phyloP scores from a whole-genome alignment of 352 stramenopile species.

The Globisporangium perplexum region DNA sequence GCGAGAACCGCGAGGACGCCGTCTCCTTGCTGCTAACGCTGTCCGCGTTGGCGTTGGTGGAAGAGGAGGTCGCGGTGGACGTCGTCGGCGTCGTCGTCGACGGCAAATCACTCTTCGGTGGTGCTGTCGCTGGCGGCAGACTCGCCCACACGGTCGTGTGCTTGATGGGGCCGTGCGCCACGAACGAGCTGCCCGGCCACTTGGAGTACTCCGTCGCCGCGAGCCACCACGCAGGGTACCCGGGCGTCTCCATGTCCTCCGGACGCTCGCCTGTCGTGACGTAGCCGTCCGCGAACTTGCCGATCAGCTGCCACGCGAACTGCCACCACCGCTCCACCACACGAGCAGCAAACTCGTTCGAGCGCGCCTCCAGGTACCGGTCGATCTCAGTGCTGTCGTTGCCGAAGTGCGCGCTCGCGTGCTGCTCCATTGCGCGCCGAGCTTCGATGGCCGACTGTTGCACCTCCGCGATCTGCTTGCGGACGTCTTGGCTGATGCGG shows the following conservation, averaged over 20 bases:
- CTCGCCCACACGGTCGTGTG: conserved; percentile 8
- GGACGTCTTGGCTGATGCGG: conserved; percentile 41
- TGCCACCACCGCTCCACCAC: conserved; percentile 46
- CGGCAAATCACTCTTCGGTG: not conserved
- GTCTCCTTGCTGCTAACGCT: conserved; percentile 1
- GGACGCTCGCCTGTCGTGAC: conserved; percentile 40
- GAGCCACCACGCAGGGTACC: conserved; percentile 50
- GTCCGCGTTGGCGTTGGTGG: not conserved
- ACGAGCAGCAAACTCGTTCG: conserved; percentile 35
- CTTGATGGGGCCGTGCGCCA: conserved; percentile 16
- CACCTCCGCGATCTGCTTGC: conserved; percentile 20
- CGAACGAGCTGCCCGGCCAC: conserved; percentile 40
- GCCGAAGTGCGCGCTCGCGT: conserved; percentile 11
- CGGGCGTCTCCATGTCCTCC: conserved; percentile 32
- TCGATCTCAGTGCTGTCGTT: conserved; percentile 11
- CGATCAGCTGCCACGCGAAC: conserved; percentile 42
- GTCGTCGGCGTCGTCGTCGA: not conserved
- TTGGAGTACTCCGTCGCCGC: conserved; percentile 27
- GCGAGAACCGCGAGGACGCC: not conserved
- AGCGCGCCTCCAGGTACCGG: conserved; percentile 21
- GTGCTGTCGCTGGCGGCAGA: not conserved
- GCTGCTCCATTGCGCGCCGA: conserved; percentile 20
- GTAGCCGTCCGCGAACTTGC: conserved; percentile 56
- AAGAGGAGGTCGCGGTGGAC: not conserved
- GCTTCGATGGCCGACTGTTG: conserved; percentile 28